Evolutionary conservation across 2,329 filamentous ascomycete species (phyloP).

Genomic region (Cladosporium sp.): DNA sequence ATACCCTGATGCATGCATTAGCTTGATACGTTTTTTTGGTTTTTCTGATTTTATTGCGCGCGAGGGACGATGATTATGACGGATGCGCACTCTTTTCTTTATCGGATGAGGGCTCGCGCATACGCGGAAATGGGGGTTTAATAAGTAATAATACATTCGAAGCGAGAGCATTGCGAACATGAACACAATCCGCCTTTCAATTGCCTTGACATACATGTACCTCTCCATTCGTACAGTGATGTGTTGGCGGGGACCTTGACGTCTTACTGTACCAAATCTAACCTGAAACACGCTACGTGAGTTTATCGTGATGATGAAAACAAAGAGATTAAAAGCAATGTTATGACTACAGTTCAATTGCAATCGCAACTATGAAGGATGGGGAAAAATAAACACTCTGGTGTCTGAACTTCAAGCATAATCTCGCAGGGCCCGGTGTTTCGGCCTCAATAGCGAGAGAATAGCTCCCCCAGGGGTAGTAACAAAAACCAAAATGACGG

Average conservation of each 20-base stretch:
- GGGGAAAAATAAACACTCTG: slow-evolving; percentile 14
- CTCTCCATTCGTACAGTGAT: neutral
- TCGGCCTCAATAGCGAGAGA: neutral
- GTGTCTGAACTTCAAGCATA: slow-evolving; percentile 10
- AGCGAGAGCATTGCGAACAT: slow-evolving; percentile 1
- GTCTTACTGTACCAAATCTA: neutral
- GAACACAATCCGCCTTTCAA: neutral
- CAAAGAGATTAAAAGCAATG: neutral
- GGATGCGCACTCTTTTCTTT: slow-evolving; percentile 8
- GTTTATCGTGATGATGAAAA: neutral
- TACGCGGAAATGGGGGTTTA: neutral
- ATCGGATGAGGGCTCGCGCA: neutral
- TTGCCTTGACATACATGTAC: neutral
- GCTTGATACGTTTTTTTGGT: neutral
- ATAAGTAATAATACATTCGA: slow-evolving; percentile 14
- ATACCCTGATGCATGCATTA: slow-evolving; percentile 20
- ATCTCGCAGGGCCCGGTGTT: slow-evolving; percentile 1
- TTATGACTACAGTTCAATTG: slow-evolving; percentile 10
- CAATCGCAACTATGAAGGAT: slow-evolving; percentile 15
- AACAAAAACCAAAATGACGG: neutral
- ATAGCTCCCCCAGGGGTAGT: slow-evolving; percentile 3
- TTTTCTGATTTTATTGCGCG: neutral
- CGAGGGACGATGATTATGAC: neutral
- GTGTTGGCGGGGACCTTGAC: neutral
- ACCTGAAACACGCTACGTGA: neutral